phyloP scores from a whole-genome alignment of 2,329 filamentous ascomycete species.

The Exutisphaerella laricina region DNA sequence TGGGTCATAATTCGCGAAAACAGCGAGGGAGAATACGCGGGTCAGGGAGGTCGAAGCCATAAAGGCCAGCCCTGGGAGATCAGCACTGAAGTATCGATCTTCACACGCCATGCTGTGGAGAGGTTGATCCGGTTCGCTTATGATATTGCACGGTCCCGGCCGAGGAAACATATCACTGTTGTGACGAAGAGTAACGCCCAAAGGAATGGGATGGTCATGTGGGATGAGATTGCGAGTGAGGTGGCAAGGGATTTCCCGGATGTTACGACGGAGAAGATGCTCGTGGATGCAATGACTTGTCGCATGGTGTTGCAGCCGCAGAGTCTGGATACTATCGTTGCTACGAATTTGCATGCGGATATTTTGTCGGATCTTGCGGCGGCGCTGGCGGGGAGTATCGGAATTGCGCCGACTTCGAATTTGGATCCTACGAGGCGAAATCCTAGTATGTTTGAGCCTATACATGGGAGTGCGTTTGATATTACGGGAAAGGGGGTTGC shows the following conservation, averaged over 20 bases:
- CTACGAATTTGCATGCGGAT: slow-evolving; percentile 58
- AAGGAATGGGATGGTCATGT: slow-evolving; percentile 62
- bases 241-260: slow-evolving; percentile 55
- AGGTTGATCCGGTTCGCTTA: slow-evolving; percentile 60
- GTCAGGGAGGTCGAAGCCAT: slow-evolving; percentile 59
- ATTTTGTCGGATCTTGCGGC: slow-evolving; percentile 67
- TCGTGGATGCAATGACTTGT: slow-evolving; percentile 62
- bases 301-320: slow-evolving; percentile 58
- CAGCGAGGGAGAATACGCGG: slow-evolving; percentile 61
- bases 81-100: slow-evolving; percentile 59
- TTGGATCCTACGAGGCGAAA: slow-evolving; percentile 57
- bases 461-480: slow-evolving; percentile 53
- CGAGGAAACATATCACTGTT: slow-evolving; percentile 55
- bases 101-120: slow-evolving; percentile 56
- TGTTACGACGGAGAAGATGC: slow-evolving; percentile 58
- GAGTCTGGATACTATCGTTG: slow-evolving; percentile 58
- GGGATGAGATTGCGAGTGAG: slow-evolving; percentile 56
- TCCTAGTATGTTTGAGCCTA: slow-evolving; percentile 59
- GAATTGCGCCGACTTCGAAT: slow-evolving; percentile 65
- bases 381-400: slow-evolving; percentile 64
- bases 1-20: slow-evolving; percentile 65
- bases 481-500: slow-evolving; percentile 57
- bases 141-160: slow-evolving; percentile 52
- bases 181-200: slow-evolving; percentile 64
- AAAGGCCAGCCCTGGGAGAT: slow-evolving; percentile 54